phyloP scores from a whole-genome alignment of 306 rosid genomes.

The Argentina anserina region DNA sequence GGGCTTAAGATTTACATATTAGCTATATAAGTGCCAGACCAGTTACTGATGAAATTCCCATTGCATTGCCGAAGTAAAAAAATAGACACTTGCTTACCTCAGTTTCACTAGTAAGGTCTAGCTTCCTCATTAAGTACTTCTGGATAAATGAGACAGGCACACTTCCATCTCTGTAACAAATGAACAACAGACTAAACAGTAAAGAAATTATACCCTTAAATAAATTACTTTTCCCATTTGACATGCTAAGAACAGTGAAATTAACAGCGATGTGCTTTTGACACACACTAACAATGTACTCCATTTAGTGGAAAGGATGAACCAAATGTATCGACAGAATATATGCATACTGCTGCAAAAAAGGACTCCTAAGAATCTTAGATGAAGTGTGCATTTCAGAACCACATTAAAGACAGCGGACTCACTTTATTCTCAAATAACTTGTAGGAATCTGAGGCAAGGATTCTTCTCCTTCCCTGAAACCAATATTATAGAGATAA shows the following conservation, averaged over 20 bases:
- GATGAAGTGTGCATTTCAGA: background rate
- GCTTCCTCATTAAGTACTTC: slow-evolving; percentile 60
- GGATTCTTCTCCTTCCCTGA: slow-evolving; percentile 64
- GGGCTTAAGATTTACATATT: background rate
- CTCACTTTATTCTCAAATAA: slow-evolving; percentile 70
- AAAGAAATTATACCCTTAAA: background rate
- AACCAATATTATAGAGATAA: slow-evolving; percentile 29
- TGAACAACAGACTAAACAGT: slow-evolving; percentile 8
- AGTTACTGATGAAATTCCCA: background rate
- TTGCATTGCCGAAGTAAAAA: background rate
- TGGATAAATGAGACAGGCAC: slow-evolving; percentile 57
- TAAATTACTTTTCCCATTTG: background rate
- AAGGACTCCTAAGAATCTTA: background rate
- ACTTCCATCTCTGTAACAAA: slow-evolving; percentile 58
- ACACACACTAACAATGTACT: background rate
- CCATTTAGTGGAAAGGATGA: background rate
- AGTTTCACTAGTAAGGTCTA: slow-evolving; percentile 54
- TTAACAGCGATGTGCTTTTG: background rate
- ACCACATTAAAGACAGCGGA: background rate
- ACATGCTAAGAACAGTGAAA: background rate
- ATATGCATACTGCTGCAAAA: background rate
- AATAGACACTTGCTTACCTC: slow-evolving; percentile 44
- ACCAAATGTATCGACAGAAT: background rate
- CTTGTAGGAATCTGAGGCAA: slow-evolving; percentile 59
- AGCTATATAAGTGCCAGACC: background rate